These are phyloP conservation scores for Alternaria solani DNA, from an alignment of 2,329 filamentous ascomycete species.

Conservation along the genomic window DNA sequence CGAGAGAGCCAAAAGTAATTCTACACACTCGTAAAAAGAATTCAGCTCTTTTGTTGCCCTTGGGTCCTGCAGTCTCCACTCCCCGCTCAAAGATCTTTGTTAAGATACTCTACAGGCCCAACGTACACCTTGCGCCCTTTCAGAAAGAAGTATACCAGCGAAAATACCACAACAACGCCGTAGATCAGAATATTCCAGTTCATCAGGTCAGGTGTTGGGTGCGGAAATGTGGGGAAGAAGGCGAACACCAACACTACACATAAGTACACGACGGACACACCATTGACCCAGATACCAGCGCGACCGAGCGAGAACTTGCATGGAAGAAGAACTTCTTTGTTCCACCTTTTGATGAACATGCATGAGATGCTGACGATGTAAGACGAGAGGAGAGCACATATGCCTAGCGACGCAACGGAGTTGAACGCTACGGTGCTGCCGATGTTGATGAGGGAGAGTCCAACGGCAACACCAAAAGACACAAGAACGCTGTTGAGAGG, in stretches of 20 bases:
- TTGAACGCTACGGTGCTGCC: conserved; percentile 46
- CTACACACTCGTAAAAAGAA: no score
- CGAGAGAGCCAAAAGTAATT: no score
- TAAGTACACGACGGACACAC: conserved; percentile 22
- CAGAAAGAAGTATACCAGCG: conserved; percentile 54
- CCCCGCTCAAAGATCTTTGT: conserved; percentile 8
- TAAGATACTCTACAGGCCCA: conserved; percentile 42
- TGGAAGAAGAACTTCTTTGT: conserved; percentile 52
- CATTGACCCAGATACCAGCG: conserved; percentile 46
- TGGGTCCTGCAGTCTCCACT: no score
- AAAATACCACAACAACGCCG: conserved; percentile 54
- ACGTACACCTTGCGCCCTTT: conserved; percentile 53
- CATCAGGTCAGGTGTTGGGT: conserved; percentile 50
- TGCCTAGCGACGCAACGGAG: conserved; percentile 34
- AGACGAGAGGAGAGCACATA: conserved; percentile 32
- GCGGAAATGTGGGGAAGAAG: conserved; percentile 54
- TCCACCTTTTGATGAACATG: conserved; percentile 55
- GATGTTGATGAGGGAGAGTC: conserved; percentile 56
- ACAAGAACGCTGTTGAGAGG: conserved; percentile 58
- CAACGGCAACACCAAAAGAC: conserved; percentile 50
- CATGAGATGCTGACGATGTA: conserved; percentile 53
- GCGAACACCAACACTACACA: conserved; percentile 53
- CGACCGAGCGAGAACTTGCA: conserved; percentile 58
- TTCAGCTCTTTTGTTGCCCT: no score
- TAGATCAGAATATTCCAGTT: conserved; percentile 60